Evolutionary conservation across 2,329 filamentous ascomycete species (phyloP).

Genomic region (Hortaea werneckii): DNA sequence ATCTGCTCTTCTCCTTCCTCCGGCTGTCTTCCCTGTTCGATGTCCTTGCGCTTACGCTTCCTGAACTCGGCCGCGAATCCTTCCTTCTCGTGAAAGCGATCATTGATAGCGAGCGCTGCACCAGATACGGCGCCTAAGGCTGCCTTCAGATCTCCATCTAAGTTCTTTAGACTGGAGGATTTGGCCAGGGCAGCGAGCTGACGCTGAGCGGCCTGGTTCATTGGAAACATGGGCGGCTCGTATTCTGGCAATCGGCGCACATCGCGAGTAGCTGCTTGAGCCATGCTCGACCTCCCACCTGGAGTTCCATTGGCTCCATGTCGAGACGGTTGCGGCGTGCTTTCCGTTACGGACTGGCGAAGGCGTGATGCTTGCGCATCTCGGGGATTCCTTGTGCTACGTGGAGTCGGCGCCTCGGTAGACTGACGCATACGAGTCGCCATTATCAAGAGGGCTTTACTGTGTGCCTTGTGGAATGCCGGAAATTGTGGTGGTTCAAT

Average conservation of each 20-base stretch:
- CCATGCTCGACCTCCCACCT: background rate
- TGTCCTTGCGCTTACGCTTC: conserved; percentile 5
- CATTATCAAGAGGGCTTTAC: conserved; percentile 34
- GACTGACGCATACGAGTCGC: conserved; percentile 50
- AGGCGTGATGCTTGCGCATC: background rate
- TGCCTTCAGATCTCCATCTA: conserved; percentile 40
- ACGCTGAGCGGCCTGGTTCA: conserved; percentile 38
- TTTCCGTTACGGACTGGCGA: background rate
- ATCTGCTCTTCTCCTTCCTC: conserved; percentile 26
- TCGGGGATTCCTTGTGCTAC: background rate
- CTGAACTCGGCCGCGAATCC: conserved; percentile 23
- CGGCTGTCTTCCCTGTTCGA: conserved; percentile 12
- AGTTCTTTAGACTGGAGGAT: conserved; percentile 30
- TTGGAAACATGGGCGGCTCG: conserved; percentile 41
- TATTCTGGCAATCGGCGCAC: conserved; percentile 37
- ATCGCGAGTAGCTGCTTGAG: no score
- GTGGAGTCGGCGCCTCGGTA: background rate
- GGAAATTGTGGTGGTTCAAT: no score
- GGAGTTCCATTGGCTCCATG: background rate
- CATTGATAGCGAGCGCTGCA: conserved; percentile 46
- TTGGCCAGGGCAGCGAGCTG: conserved; percentile 37
- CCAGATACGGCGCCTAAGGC: conserved; percentile 39
- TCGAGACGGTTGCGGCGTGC: no score
- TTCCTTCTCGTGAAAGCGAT: conserved; percentile 36
- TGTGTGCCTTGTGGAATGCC: no score